These are phyloP conservation scores for Ilex aquifolium DNA, from an alignment of 257 asterid genomes.

Conservation along the genomic window DNA sequence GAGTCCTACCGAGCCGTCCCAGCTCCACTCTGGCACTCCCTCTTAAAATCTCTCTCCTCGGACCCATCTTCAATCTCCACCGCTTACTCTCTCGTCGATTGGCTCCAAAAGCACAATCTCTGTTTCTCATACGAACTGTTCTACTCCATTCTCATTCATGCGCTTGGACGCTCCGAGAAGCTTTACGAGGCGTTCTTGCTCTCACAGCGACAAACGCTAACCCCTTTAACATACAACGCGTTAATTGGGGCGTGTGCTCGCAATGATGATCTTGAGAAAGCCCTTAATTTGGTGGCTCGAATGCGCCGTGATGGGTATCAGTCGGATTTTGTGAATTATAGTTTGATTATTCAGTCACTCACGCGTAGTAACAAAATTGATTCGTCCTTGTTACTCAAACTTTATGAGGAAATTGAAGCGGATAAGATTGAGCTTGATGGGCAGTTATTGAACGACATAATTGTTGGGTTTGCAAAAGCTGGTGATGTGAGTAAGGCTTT, in stretches of 20 bases:
- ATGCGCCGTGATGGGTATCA: conserved; percentile 88
- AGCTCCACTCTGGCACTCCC: conserved; percentile 88
- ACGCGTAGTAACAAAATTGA: conserved; percentile 53
- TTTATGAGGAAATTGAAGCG: conserved; percentile 59
- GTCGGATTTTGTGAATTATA: conserved; percentile 81
- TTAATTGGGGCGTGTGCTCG: conserved; percentile 96
- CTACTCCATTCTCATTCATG: conserved; percentile 78
- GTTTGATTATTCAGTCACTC: conserved; percentile 74
- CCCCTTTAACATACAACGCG: conserved; percentile 87
- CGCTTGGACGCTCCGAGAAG: conserved; percentile 71
- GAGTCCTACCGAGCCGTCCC: conserved; percentile 83
- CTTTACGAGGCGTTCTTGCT: conserved; percentile 85
- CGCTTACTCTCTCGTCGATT: conserved; percentile 65
- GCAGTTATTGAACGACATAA: conserved; percentile 69
- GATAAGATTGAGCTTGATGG: conserved; percentile 78
- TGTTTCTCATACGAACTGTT: conserved; percentile 88
- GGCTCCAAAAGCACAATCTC: conserved; percentile 82
- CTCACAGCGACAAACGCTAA: conserved; percentile 69
- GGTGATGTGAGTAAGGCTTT: conserved; percentile 68
- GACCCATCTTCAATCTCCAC: conserved; percentile 53
- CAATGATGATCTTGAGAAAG: conserved; percentile 82
- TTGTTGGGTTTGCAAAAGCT: conserved; percentile 69
- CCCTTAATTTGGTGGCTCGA: conserved; percentile 69
- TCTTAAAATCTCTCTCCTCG: conserved; percentile 61
- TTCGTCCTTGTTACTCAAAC: conserved; percentile 52